Base-by-base conservation (phyloP, 1,284 basidiomycete species). In the Vanrija pseudolonga region DNA sequence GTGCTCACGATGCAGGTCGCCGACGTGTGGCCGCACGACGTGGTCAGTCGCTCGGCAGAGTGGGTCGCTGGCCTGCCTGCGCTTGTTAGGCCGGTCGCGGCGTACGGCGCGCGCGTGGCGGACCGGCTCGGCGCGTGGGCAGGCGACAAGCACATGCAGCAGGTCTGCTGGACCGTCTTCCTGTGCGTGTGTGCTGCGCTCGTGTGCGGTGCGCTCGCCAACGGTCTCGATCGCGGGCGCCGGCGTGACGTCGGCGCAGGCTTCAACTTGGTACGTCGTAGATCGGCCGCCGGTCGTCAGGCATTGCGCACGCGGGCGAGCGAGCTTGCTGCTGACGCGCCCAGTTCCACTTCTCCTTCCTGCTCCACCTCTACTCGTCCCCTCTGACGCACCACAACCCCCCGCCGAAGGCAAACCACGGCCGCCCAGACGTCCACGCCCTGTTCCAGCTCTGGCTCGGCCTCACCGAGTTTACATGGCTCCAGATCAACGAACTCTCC, bases 221-320 rank as follows among this genome's bases (percentile, higher is more conserved):
- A 69, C 37, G 72, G 72, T 0, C 57, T 76, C 23, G 73, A 74
- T 48, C 40, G 65, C 24, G 69, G 66, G 7, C 65, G 67, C 7
- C 49, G 67, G 20, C 56, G 69, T 19, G 73, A 69, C 51, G 61
- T 59, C 20, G 71, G 65, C 17, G 63, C 68, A 1, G 63, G 68
- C 5, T 76, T 76, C 70, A 76, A 76, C 55, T 65, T 76, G 8
- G 69, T 73, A 41, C 49, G 71, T 60, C n/a, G n/a, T n/a, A n/a
- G n/a, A n/a, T n/a, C n/a, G n/a, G n/a, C n/a, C n/a, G n/a, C n/a
- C n/a, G n/a, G n/a, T n/a, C n/a, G n/a, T n/a, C n/a, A n/a, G 38
- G 53, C 28, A 28, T 38, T 9, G 47, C 48, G 32, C 47, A 40
- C 17, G 22, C 37, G 38, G 28, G 38, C 36, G 26, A 56, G 14